Conservation (phyloP, 345 rosid species). For the Stellera chamaejasme region DNA sequence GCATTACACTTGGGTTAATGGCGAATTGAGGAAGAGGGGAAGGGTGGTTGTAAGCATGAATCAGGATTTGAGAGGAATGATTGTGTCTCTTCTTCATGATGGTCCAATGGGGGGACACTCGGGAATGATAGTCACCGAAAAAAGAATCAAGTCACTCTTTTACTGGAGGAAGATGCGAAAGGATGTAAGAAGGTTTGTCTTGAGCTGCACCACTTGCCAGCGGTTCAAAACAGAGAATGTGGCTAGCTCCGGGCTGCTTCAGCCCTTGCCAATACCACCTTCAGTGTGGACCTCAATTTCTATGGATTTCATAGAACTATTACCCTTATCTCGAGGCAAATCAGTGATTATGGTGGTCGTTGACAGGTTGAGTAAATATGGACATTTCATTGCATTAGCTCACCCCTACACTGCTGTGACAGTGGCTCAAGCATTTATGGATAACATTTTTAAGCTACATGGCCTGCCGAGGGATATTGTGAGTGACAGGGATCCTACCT, state of each 20-base stretch:
- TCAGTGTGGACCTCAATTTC: background rate
- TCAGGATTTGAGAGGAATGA: background rate
- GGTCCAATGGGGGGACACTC: background rate
- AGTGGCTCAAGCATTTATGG: background rate
- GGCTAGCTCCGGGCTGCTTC: background rate
- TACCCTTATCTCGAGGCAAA: background rate
- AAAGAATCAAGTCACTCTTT: background rate
- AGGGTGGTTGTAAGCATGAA: too few species aligned
- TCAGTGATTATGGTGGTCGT: background rate
- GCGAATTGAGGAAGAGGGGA: too few species aligned
- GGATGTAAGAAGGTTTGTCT: background rate
- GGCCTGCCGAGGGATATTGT: background rate
- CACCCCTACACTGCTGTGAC: background rate
- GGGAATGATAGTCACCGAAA: background rate
- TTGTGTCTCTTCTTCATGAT: background rate
- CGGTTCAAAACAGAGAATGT: background rate
- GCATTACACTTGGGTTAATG: too few species aligned
- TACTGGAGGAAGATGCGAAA: background rate
- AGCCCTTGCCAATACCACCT: background rate
- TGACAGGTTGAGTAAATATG: background rate
- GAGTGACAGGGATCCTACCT: background rate
- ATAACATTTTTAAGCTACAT: background rate
- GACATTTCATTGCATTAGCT: background rate
- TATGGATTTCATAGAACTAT: background rate
- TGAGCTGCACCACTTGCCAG: background rate